Evolutionary conservation across 805 yeast genomes (phyloP), one percentile per base, ranked within the genome.

Genomic region (Yarrowia phangngaensis): DNA sequence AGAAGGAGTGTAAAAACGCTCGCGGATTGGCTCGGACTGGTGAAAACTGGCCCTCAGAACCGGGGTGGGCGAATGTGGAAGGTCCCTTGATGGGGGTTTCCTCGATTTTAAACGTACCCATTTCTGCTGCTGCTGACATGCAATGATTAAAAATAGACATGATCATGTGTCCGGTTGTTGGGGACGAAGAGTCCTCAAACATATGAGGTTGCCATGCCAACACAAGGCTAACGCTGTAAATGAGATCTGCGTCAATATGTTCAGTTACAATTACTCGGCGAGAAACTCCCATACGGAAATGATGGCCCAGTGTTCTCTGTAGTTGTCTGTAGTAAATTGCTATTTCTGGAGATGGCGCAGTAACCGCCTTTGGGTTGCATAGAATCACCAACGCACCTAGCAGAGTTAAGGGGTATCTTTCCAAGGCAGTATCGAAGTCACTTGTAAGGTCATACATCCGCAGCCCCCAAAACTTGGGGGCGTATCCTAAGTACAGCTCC

Each of bases 71-170:
- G 27, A 38, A 38, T 3, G 45, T 38, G 17, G 32, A 26, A 8
- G 45, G 45, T 2, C 45, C 45, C 24, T 38, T 38, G 11, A 38
- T 23, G 3, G 45, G 45, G 24, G 45, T 38, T 8, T 41, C 34
- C 7, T 41, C 48, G 20, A 16, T 11, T 16, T 41, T 41, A 13
- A 38, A 19, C 3, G 32, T 38, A 20, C 48, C 48, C 48, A 41
- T 41, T 12, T 41, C 48, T 4, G 48, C 48, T 9, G 48, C 48
- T 6, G 27, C 16, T 12, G 48, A 34, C 48, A 41, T 29, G 22
- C 48, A 41, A 35, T 41, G 48, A 29, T 30, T 41, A 29, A 41
- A 29, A 29, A 41, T 41, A 11, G 48, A 41, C 35, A 41, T 41
- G 34, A 41, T 30, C 48, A 41, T 41, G 35, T 41, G 48, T 3